Evolutionary conservation across 1,284 basidiomycete genomes (phyloP), one percentile per base, ranked within the genome.

Genomic region (Cryptococcus sp.): DNA sequence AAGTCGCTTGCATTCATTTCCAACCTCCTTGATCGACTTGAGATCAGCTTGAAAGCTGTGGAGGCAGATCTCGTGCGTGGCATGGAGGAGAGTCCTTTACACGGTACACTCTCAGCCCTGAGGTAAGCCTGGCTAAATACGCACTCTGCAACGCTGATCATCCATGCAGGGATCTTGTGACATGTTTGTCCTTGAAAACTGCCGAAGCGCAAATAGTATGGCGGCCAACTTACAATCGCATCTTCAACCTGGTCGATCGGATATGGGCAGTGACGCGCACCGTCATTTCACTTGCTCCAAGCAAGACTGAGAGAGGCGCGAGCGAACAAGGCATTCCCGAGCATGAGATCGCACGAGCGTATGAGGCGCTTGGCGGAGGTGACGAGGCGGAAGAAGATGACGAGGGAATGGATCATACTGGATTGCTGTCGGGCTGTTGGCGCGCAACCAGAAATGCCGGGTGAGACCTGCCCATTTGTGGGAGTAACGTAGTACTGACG

Each of bases 331-430:
- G 59, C 10, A 62, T 67, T 6, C 68, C 73, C 0, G 73, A 73
- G 15, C 77, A 80, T 56, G 78, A 80, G 61, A 78, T 77, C 38
- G 77, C 78, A 3, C 54, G 75, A 38, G 77, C 74, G 1, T 74
- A 72, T 53, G 73, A 76, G 25, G 65, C 76, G 0, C 59, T 78
- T 1, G 66, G 59, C 4, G 69, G 61, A 11, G 70, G 61, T 3
- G 73, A 70, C 0, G 69, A 65, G 25, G 62, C 56, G 1, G 61
- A 56, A n/a, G 69, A 57, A 13, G 72, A 73, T 0, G 61, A 54
- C 16, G 67, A 67, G 5, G 60, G 55, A 3, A 60, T 66, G 47
- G 71, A 70, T 52, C 72, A 75, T 61, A 73, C 72, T 3, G 70
- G 66, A 7, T 59, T 80, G 6, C 54, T 80, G 13, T 77, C 73